Evolutionary conservation across 192 early-diverging fungal genomes (phyloP).

Genomic region (Backusella circina): DNA sequence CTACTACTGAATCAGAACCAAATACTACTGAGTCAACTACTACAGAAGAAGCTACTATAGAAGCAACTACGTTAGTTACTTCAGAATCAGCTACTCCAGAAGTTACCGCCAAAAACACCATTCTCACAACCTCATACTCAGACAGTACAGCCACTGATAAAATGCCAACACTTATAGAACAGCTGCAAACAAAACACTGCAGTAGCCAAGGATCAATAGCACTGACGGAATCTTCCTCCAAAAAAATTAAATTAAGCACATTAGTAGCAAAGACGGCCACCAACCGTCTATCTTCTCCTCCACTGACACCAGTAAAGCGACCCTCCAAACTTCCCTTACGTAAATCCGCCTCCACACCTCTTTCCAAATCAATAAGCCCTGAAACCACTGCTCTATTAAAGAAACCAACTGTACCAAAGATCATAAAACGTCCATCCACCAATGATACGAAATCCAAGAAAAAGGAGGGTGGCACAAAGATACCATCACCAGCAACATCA

Average conservation of each 20-base stretch:
- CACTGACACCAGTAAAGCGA: background rate
- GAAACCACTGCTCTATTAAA: background rate
- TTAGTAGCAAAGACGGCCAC: background rate
- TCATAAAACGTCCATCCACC: background rate
- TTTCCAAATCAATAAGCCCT: background rate
- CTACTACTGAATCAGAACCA: background rate
- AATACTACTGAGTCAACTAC: background rate
- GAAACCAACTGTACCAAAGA: background rate
- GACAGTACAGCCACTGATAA: background rate
- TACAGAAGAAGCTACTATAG: background rate
- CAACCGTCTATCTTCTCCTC: background rate
- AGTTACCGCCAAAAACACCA: background rate
- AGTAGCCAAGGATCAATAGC: background rate
- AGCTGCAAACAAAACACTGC: background rate
- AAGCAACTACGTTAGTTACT: background rate
- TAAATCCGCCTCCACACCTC: background rate
- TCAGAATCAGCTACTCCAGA: background rate
- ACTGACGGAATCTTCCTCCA: background rate
- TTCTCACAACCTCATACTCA: background rate
- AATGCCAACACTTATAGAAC: background rate
- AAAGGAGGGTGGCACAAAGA: background rate
- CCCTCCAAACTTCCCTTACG: background rate
- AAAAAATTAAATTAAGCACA: background rate
- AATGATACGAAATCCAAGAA: background rate
- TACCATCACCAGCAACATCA: background rate